These are phyloP conservation scores for Aspergillus indologenus DNA, from an alignment of 495 filamentous ascomycete genomes.

Conservation along the genomic window DNA sequence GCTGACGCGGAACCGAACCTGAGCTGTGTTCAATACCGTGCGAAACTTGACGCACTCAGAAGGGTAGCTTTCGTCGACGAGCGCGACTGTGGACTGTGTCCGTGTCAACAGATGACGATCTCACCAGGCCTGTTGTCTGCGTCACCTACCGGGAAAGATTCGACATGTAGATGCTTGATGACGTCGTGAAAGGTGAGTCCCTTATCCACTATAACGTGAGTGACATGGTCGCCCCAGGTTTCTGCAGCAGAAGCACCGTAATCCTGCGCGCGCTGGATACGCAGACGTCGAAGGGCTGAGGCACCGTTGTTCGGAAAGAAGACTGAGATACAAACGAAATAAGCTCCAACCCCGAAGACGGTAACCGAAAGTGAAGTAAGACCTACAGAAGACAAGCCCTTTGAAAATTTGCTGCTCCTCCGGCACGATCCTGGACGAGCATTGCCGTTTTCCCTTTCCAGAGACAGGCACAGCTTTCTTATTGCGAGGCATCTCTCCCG, in stretches of 20 bases:
- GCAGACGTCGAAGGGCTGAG: conserved; percentile 58
- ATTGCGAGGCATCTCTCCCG: neutral
- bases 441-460: conserved; percentile 25
- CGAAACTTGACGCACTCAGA: conserved; percentile 70
- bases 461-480: neutral
- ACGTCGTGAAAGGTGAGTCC: conserved; percentile 62
- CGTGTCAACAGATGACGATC: conserved; percentile 25
- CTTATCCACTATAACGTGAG: conserved; percentile 80
- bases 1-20: conserved; percentile 57
- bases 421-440: conserved; percentile 43
- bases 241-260: conserved; percentile 68
- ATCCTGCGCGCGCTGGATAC: conserved; percentile 71
- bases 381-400: conserved; percentile 58
- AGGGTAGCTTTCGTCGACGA: conserved; percentile 78
- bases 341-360: neutral
- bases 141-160: conserved; percentile 44
- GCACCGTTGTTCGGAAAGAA: conserved; percentile 82
- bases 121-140: conserved; percentile 12
- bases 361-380: neutral
- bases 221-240: conserved; percentile 52
- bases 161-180: conserved; percentile 53
- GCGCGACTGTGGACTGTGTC: conserved; percentile 41
- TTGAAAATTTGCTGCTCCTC: conserved; percentile 65
- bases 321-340: conserved; percentile 33
- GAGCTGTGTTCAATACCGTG: conserved; percentile 54